Percentiles rank a stretch among this genome's conserved stretches.
Evolutionary conservation across 768 basidiomycete genomes (phyloP).

Genomic region (Baorangia bicolor): DNA sequence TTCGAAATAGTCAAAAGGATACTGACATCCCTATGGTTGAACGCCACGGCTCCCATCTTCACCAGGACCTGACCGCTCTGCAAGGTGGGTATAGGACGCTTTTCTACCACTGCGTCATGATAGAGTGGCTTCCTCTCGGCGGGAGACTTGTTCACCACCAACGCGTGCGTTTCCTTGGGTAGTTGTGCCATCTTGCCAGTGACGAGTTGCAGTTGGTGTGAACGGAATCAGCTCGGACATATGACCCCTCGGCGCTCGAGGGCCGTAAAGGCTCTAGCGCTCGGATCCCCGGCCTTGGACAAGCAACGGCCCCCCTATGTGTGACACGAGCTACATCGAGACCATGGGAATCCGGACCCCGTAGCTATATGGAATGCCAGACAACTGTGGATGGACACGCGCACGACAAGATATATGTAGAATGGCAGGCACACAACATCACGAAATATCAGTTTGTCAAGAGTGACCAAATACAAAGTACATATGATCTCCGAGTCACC

Average conservation of each 20-base stretch:
- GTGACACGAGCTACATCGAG: too few species aligned
- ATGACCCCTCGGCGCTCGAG: background rate
- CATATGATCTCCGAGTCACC: too few species aligned
- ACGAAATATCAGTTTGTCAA: background rate
- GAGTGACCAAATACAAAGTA: background rate
- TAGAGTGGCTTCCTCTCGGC: conserved; percentile 41
- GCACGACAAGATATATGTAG: too few species aligned
- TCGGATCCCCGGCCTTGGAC: too few species aligned
- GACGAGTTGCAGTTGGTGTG: background rate
- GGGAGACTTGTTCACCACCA: conserved; percentile 48
- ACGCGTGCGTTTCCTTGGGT: conserved; percentile 45
- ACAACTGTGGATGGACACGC: too few species aligned
- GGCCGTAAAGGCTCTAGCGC: too few species aligned
- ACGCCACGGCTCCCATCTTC: conserved; percentile 64
- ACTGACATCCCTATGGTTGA: conserved; percentile 75
- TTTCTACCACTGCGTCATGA: conserved; percentile 56
- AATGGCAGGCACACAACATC: too few species aligned
- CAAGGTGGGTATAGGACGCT: conserved; percentile 48
- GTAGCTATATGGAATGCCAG: too few species aligned
- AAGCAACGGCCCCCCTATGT: too few species aligned
- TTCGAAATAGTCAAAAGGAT: background rate
- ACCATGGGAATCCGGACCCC: too few species aligned
- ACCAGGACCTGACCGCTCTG: conserved; percentile 62
- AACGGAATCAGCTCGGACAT: background rate
- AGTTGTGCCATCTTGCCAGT: conserved; percentile 15